Conservation (phyloP, 2,329 filamentous ascomycete genomes). For the Aspergillus calidoustus region DNA sequence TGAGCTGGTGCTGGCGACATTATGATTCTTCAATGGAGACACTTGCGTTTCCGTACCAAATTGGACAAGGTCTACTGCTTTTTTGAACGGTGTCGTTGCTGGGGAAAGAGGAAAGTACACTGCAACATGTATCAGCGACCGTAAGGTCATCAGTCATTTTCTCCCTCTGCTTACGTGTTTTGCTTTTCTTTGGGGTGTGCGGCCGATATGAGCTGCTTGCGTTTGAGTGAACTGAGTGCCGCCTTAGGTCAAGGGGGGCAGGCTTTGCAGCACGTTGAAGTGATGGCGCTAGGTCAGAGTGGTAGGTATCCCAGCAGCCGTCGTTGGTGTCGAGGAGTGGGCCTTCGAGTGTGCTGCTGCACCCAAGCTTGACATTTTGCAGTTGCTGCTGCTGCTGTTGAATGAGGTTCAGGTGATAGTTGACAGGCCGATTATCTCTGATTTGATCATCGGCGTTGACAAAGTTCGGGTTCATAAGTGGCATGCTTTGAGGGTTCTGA, state of each 20-base stretch:
- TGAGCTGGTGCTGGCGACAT: constrained; percentile 37
- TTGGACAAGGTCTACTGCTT: constrained; percentile 42
- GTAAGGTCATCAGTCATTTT: background rate
- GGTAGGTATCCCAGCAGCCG: constrained; percentile 33
- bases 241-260: constrained; percentile 34
- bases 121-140: constrained; percentile 37
- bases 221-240: constrained; percentile 46
- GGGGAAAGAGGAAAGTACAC: constrained; percentile 71
- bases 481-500: constrained; percentile 38
- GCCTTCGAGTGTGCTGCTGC: constrained; percentile 25
- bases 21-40: constrained; percentile 46
- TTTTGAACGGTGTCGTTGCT: constrained; percentile 62
- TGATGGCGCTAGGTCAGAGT: constrained; percentile 27
- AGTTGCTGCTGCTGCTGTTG: constrained; percentile 39
- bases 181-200: constrained; percentile 66
- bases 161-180: constrained; percentile 56
- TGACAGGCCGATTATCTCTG: constrained; percentile 27
- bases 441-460: constrained; percentile 23
- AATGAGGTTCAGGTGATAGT: constrained; percentile 33
- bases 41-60: constrained; percentile 45
- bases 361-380: constrained; percentile 24
- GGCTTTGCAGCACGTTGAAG: constrained; percentile 30
- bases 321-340: constrained; percentile 32
- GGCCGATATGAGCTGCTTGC: constrained; percentile 53
- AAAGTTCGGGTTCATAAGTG: constrained; percentile 28